Percentiles rank a stretch among this genome's conserved stretches.
phyloP scores from a whole-genome alignment of 305 asterid species.

The Rubia peregrina region DNA sequence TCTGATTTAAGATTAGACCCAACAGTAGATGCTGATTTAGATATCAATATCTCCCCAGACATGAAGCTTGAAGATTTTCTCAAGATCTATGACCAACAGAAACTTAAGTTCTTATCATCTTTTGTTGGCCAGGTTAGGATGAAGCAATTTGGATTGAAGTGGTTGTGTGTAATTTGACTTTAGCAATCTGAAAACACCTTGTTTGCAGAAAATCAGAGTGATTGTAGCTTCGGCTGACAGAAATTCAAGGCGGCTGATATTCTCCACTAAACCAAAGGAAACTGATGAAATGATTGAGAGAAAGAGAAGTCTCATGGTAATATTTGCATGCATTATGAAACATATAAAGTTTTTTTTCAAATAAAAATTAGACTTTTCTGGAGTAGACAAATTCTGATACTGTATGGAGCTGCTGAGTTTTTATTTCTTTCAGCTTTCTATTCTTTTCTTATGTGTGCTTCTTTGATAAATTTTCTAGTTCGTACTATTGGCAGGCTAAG shows the following conservation, averaged over 20 bases:
- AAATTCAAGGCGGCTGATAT: constrained; percentile 61
- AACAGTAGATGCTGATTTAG: constrained; percentile 28
- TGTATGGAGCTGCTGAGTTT: not conserved
- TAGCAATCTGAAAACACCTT: constrained; percentile 11
- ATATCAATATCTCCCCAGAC: constrained; percentile 43
- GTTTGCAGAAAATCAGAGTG: constrained; percentile 61
- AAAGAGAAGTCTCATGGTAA: constrained; percentile 77
- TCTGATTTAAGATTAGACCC: constrained; percentile 33
- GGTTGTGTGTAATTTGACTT: constrained; percentile 13
- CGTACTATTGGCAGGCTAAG: constrained; percentile 48
- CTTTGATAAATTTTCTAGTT: constrained; percentile 18
- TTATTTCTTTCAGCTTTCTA: constrained; percentile 7
- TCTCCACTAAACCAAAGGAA: constrained; percentile 68
- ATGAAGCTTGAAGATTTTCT: constrained; percentile 87
- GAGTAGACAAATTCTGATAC: not conserved
- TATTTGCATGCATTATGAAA: constrained; percentile 15
- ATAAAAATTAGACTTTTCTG: not conserved
- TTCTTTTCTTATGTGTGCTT: constrained; percentile 4
- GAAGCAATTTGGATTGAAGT: constrained; percentile 11
- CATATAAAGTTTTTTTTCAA: not conserved
- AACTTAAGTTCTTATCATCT: constrained; percentile 74
- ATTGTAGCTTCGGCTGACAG: constrained; percentile 68
- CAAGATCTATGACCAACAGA: constrained; percentile 75
- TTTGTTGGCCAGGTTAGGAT: constrained; percentile 91
- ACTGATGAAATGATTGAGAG: constrained; percentile 67